Evolutionary conservation across 345 rosid genomes (phyloP).

Genomic region (Viola odorata): DNA sequence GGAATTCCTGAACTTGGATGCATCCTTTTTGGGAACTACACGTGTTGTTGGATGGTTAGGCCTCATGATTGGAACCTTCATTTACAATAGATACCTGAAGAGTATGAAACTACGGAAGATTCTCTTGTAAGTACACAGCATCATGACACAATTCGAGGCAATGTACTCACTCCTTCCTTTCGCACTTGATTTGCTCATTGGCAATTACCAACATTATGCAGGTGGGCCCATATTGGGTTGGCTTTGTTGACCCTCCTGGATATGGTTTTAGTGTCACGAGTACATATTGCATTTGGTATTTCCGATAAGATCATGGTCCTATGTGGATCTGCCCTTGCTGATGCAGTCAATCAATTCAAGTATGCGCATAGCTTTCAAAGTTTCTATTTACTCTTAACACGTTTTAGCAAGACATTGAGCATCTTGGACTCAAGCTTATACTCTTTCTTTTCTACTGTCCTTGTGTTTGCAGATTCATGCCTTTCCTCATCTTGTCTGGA

Average conservation of each 20-base stretch:
- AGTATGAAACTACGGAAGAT: constrained; percentile 67
- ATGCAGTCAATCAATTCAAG: constrained; percentile 96
- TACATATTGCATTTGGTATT: constrained; percentile 49
- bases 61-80: constrained; percentile 85
- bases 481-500: constrained; percentile 90
- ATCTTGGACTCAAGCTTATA: constrained; percentile 1
- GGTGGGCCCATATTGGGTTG: constrained; percentile 76
- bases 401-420: neutral
- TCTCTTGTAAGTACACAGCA: constrained; percentile 51
- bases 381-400: constrained; percentile 3
- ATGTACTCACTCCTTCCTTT: neutral
- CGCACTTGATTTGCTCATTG: constrained; percentile 3
- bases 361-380: constrained; percentile 17
- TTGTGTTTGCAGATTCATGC: constrained; percentile 75
- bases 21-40: constrained; percentile 77
- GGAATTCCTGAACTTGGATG: constrained; percentile 74
- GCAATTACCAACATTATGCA: constrained; percentile 31
- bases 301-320: constrained; percentile 89
- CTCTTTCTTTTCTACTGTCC: neutral
- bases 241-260: constrained; percentile 59
- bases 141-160: constrained; percentile 1
- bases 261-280: constrained; percentile 61
- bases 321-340: constrained; percentile 80
- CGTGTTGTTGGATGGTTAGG: constrained; percentile 94
- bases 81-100: constrained; percentile 66